Conservation (phyloP, 2,329 filamentous ascomycete species). For the Aureobasidium leucospermi region DNA sequence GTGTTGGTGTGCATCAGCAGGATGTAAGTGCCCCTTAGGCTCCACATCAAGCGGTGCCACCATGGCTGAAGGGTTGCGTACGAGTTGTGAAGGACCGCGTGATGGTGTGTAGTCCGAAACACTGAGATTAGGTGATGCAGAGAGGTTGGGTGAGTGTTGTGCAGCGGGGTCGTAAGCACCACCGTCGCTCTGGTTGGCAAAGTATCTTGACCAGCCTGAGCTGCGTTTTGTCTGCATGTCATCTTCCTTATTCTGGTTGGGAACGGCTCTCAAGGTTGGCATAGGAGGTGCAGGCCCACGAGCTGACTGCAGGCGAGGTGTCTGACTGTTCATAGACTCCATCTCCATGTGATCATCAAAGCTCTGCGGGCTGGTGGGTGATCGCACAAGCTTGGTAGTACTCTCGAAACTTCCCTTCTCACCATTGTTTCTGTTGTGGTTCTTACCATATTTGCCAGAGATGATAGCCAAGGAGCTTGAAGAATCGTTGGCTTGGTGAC, state of each 20-base stretch:
- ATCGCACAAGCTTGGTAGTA: conserved; percentile 53
- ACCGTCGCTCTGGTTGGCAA: conserved; percentile 29
- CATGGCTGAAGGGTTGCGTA: conserved; percentile 44
- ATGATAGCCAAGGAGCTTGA: conserved; percentile 42
- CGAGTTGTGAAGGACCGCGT: background rate
- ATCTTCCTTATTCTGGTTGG: conserved; percentile 27
- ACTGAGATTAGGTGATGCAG: conserved; percentile 22
- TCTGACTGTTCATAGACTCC: conserved; percentile 16
- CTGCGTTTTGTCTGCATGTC: conserved; percentile 40
- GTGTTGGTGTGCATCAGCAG: conserved; percentile 25
- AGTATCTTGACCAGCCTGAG: conserved; percentile 47
- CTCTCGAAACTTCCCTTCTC: conserved; percentile 51
- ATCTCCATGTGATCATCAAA: conserved; percentile 11
- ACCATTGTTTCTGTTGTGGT: conserved; percentile 37
- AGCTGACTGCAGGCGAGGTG: conserved; percentile 17
- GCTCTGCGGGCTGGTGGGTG: conserved; percentile 25
- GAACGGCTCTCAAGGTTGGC: background rate
- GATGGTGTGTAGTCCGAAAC: conserved; percentile 36
- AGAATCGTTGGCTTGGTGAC: conserved; percentile 20
- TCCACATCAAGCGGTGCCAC: conserved; percentile 61
- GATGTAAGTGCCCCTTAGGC: conserved; percentile 40
- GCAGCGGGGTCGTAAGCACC: conserved; percentile 27
- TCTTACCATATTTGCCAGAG: conserved; percentile 48
- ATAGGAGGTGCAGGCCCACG: conserved; percentile 28
- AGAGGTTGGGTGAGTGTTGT: conserved; percentile 24